Conservation (phyloP, 352 stramenopile species). For the Phytophthora ohioensis region DNA sequence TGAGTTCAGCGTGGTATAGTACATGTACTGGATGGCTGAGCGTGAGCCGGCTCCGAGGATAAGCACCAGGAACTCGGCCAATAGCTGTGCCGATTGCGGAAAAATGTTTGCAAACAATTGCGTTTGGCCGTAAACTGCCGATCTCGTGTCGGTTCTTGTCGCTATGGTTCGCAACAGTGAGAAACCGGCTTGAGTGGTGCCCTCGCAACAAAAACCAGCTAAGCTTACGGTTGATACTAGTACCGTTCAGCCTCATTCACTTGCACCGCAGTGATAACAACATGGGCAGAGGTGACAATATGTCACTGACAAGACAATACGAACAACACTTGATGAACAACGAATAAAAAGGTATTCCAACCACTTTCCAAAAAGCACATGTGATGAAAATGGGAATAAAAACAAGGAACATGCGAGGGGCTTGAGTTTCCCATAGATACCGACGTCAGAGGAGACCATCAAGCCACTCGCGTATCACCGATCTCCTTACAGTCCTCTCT, state of each 20-base stretch:
- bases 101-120: conserved; percentile 13
- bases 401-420: conserved; percentile 37
- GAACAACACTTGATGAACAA: not conserved
- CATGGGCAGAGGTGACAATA: too few species aligned
- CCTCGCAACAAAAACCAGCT: too few species aligned
- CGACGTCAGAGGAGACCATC: conserved; percentile 46
- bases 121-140: conserved; percentile 18
- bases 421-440: conserved; percentile 50
- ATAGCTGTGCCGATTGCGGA: conserved; percentile 5
- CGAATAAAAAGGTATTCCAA: conserved; percentile 27
- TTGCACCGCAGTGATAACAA: too few species aligned
- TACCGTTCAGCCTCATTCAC: too few species aligned
- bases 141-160: conserved; percentile 4
- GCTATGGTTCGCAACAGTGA: not conserved
- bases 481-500: conserved; percentile 35
- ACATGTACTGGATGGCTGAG: not conserved
- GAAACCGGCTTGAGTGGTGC: not conserved
- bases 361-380: conserved; percentile 36
- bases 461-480: conserved; percentile 35
- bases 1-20: conserved; percentile 16
- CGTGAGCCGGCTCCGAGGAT: conserved; percentile 8
- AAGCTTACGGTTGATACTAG: too few species aligned
- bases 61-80: not conserved
- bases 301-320: not conserved
- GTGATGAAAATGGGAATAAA: conserved; percentile 42